Base-by-base conservation (phyloP, 106 monocot species). In the Acorus calamus region DNA sequence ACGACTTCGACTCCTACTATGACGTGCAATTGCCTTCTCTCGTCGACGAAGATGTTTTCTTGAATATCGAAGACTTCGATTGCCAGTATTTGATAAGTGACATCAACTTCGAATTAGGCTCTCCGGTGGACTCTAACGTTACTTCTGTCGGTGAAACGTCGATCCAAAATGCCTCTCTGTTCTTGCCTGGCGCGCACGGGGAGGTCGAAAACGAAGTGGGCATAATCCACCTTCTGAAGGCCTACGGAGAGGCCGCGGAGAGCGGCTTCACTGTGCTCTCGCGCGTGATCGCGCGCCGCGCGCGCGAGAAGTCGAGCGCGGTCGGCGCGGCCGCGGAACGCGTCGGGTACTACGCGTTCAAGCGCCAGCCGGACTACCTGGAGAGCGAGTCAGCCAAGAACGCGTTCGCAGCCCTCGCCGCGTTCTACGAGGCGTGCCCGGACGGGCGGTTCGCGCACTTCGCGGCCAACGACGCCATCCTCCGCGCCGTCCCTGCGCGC, bases 391-490 rank as follows among this genome's bases (percentile, higher is more conserved):
- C 60, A 2, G 4, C 14, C 61, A 70, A 61, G 61, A 70, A 70
- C 43, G 45, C 44, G 52, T 3, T 11, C 8, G 2, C 50, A 6
- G 69, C 69, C 14, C 52, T 69, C 4, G 42, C 8, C 5, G 69
- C 69, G 3, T 60, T 69, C 51, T 69, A 69, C 12, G 69, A 69
- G 60, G 55, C 60, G 4, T 60, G 59, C 14, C 69, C 69, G 50
- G 50, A 69, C 28, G 69, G 69, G 7, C 59, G 69, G 60, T 69
- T 69, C 28, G 69, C 69, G 10, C 69, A 69, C 14, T 52, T 69
- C 41, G 69, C 42, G 9, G 59, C 69, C 42, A 69, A 69, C 42
- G 8, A 8, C 41, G 60, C 69, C 28, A 60, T 69, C 50, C 52
- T 51, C 10, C 59, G 60, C 11, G 59, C 69, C 12, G 42, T 69